phyloP scores from a whole-genome alignment of 345 rosid species.

The Camelina laxa region DNA sequence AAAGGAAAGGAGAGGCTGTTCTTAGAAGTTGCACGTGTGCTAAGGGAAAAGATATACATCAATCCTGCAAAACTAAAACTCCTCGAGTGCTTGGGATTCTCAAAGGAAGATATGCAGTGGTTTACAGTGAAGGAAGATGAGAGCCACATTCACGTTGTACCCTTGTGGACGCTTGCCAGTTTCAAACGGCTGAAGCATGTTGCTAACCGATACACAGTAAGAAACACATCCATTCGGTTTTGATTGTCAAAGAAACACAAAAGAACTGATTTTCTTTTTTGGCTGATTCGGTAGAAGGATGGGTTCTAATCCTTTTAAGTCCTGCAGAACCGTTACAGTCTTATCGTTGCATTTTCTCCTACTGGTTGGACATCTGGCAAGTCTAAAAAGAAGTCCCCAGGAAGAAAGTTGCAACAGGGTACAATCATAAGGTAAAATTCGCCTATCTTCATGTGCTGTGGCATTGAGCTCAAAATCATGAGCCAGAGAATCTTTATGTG shows the following conservation, averaged over 20 bases:
- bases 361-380: constrained; percentile 95
- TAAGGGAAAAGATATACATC: constrained; percentile 71
- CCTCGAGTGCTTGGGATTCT: constrained; percentile 75
- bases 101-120: constrained; percentile 86
- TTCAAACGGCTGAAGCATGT: constrained; percentile 86
- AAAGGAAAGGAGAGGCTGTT: constrained; percentile 92
- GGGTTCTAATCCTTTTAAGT: constrained; percentile 12
- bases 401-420: constrained; percentile 94
- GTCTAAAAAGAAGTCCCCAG: constrained; percentile 80
- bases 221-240: constrained; percentile 27
- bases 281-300: background rate
- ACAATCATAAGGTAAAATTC: constrained; percentile 79
- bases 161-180: constrained; percentile 97
- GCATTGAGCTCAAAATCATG: constrained; percentile 5
- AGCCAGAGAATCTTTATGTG: background rate
- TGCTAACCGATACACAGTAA: constrained; percentile 78
- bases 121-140: constrained; percentile 80
- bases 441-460: background rate
- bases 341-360: constrained; percentile 91
- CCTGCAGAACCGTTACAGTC: constrained; percentile 71
- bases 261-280: background rate
- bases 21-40: constrained; percentile 89
- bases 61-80: constrained; percentile 70
- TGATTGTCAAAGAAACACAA: background rate
- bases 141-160: constrained; percentile 92